These are phyloP conservation scores for Saccharomycopsis babjevae DNA, from an alignment of 805 yeast species.

Conservation along the genomic window DNA sequence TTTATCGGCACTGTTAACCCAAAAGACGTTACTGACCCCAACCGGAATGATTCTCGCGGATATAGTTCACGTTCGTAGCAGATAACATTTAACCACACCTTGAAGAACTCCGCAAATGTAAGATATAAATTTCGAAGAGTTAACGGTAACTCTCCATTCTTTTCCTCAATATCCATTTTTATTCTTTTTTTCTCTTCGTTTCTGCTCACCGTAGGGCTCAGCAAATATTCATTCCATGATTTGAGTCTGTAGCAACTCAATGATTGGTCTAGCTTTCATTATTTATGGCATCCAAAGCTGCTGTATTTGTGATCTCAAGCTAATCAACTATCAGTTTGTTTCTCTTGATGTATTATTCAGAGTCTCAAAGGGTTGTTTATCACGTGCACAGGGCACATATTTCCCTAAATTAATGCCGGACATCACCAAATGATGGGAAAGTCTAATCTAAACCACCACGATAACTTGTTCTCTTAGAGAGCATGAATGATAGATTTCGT, in stretches of 20 bases:
- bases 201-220: neutral
- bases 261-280: too few relatives aligned
- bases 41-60: conserved; percentile 11
- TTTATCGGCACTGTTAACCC: conserved; percentile 15
- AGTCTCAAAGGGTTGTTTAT: neutral
- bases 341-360: neutral
- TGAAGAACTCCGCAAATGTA: conserved; percentile 14
- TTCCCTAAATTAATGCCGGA: too few relatives aligned
- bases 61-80: conserved; percentile 12
- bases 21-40: conserved; percentile 7
- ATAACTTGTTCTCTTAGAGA: neutral
- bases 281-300: too few relatives aligned
- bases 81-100: conserved; percentile 15
- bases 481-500: too few relatives aligned
- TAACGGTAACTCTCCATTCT: conserved; percentile 5
- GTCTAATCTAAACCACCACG: too few relatives aligned
- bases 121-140: conserved; percentile 13
- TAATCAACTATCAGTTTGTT: too few relatives aligned
- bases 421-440: too few relatives aligned
- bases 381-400: neutral
- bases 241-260: neutral
- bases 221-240: neutral
- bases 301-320: too few relatives aligned
- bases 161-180: neutral
- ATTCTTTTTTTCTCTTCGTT: neutral